Evolutionary conservation across 179 eudicot species (phyloP), one percentile per base, ranked within the genome.

Genomic region (Silene vulgaris): DNA sequence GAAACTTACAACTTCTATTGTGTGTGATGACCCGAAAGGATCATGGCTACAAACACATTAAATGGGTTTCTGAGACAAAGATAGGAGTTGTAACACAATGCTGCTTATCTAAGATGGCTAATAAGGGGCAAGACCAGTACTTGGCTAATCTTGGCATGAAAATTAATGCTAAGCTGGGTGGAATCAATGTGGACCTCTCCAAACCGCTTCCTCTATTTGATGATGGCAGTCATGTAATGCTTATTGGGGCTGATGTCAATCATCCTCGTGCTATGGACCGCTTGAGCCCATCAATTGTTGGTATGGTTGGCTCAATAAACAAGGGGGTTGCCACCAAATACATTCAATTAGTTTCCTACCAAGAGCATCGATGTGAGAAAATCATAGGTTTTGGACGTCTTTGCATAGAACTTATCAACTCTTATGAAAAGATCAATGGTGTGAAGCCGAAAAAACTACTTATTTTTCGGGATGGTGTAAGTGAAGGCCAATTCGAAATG

Each of bases 211-310:
- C 91, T 26, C 66, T 69, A 35, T 88, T 88, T 23, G 73, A 50
- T 0, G 71, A 69, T 21, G 80, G 76, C 50, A 88, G 75, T 59
- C 86, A 74, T 26, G 86, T 83, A 8, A 91, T 91, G 93, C 83
- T 91, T 28, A 84, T 89, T 14, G 93, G 96, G 4, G 96, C 89
- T 6, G 93, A 91, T 80, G 96, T 91, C 30, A 91, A 91, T 83
- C 93, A 91, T 71, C 96, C 96, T 32, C 79, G 83, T 6, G 32
- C 83, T 14, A 16, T 37, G 60, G 86, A 85, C 72, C 0, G 11
- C 0, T 35, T 65, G 6, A 80, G 84, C 74, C 91, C 89, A 2
- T 90, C 93, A 8, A 80, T 90, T 17, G 91, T 89, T 16, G 90
- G 90, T 8, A 85, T 88, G 64, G 93, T 88, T 28, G 96, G 84